Evolutionary conservation across 352 stramenopile species (phyloP).

Genomic region (Phytopythium montanum): DNA sequence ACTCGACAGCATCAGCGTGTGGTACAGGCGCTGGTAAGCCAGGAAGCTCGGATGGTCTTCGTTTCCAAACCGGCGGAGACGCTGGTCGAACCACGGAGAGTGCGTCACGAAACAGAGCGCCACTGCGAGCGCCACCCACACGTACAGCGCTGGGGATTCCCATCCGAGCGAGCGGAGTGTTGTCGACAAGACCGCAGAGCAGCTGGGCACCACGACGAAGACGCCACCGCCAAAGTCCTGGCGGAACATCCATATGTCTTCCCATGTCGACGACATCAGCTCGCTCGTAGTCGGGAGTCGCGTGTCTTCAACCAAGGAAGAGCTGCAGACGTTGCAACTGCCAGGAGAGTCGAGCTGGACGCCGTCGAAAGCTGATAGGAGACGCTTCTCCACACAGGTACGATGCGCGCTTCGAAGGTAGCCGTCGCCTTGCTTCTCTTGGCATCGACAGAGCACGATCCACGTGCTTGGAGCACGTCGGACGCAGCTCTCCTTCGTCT

Average conservation of each 20-base stretch:
- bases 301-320: constrained; percentile 1
- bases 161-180: constrained; percentile 28
- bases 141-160: constrained; percentile 27
- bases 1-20: constrained; percentile 33
- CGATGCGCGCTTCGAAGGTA: constrained; percentile 19
- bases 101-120: constrained; percentile 45
- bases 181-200: constrained; percentile 26
- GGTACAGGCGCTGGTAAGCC: constrained; percentile 42
- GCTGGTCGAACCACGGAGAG: constrained; percentile 32
- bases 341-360: background rate
- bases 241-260: constrained; percentile 20
- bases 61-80: constrained; percentile 28
- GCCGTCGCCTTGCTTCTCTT: background rate
- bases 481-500: constrained; percentile 23
- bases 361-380: background rate
- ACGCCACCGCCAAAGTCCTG: constrained; percentile 40
- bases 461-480: constrained; percentile 33
- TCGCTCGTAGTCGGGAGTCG: constrained; percentile 14
- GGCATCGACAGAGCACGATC: constrained; percentile 37
- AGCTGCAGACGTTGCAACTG: constrained; percentile 15
- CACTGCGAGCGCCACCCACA: constrained; percentile 30
- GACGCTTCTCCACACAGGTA: constrained; percentile 21
- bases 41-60: constrained; percentile 25
- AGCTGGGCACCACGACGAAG: constrained; percentile 38
- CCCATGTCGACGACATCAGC: constrained; percentile 9